Conservation (phyloP, 208 protist genomes). For the Trypanosomatidae sp. region DNA sequence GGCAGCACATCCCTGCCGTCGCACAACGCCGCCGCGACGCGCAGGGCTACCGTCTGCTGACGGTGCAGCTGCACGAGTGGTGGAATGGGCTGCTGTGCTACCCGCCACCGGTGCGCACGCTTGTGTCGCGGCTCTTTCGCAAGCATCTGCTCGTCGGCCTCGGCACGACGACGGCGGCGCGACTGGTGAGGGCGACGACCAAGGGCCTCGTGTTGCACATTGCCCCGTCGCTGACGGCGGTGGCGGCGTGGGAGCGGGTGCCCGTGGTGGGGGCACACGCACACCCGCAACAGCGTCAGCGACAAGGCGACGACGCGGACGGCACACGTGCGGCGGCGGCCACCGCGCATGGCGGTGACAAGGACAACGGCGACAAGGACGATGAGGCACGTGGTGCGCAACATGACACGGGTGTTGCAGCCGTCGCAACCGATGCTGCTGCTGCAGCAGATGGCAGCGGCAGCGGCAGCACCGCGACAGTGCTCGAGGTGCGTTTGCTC, state of each 20-base stretch:
- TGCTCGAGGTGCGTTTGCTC: constrained; percentile 63
- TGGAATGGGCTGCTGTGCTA: constrained; percentile 47
- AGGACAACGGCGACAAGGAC: not conserved
- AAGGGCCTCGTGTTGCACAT: constrained; percentile 53
- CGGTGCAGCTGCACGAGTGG: constrained; percentile 29
- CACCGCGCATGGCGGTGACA: constrained; percentile 1
- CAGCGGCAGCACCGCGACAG: not conserved
- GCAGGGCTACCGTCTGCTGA: constrained; percentile 64
- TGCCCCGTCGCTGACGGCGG: constrained; percentile 33
- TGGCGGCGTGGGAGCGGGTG: constrained; percentile 51
- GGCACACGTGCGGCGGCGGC: not conserved
- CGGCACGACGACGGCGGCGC: constrained; percentile 51
- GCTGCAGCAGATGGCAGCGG: not conserved
- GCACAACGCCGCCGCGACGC: constrained; percentile 37
- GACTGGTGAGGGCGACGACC: constrained; percentile 25
- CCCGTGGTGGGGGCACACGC: not conserved
- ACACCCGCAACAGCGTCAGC: not conserved
- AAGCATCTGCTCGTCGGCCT: constrained; percentile 73
- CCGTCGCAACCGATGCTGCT: not conserved
- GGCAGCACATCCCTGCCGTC: constrained; percentile 31
- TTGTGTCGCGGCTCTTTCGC: constrained; percentile 45
- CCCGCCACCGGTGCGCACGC: constrained; percentile 22
- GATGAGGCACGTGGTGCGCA: not conserved
- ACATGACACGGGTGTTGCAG: not conserved
- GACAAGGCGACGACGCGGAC: not conserved